A percentile compares a stretch with the other conserved stretches of the same genome.
These are phyloP conservation scores for Pythium folliculosum DNA, from an alignment of 352 stramenopile species.

Conservation along the genomic window DNA sequence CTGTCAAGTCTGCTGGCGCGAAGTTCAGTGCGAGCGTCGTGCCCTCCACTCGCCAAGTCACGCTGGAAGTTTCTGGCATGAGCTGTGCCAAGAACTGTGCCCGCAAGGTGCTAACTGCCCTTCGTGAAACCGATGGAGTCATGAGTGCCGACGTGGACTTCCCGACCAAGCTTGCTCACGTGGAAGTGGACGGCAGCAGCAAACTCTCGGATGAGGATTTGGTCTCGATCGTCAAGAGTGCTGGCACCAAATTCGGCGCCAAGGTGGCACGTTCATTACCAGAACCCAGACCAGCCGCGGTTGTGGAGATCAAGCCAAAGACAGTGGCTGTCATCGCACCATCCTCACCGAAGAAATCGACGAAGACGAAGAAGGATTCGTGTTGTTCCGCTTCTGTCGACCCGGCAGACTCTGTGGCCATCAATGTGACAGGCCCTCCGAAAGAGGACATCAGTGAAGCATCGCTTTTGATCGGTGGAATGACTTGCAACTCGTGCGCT, in stretches of 20 bases:
- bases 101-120: constrained; percentile 63
- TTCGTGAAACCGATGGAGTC: constrained; percentile 52
- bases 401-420: constrained; percentile 12
- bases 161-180: constrained; percentile 51
- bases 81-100: constrained; percentile 53
- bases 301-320: constrained; percentile 23
- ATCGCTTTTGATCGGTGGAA: constrained; percentile 77
- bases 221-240: constrained; percentile 50
- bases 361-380: constrained; percentile 18
- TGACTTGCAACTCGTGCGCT: constrained; percentile 93
- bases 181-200: constrained; percentile 58
- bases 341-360: constrained; percentile 23
- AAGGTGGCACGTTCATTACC: constrained; percentile 22
- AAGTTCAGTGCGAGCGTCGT: constrained; percentile 51
- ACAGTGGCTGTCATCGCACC: constrained; percentile 18
- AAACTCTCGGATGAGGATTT: constrained; percentile 54
- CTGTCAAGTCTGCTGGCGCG: constrained; percentile 39
- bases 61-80: constrained; percentile 40
- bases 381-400: constrained; percentile 19
- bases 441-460: constrained; percentile 60
- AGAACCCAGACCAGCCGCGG: not conserved
- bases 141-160: constrained; percentile 73
- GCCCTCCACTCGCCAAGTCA: constrained; percentile 20
- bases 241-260: constrained; percentile 69
- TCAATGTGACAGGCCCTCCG: constrained; percentile 11